Evolutionary conservation across 768 basidiomycete genomes (phyloP).

Genomic region (Hypholoma sublateritium): DNA sequence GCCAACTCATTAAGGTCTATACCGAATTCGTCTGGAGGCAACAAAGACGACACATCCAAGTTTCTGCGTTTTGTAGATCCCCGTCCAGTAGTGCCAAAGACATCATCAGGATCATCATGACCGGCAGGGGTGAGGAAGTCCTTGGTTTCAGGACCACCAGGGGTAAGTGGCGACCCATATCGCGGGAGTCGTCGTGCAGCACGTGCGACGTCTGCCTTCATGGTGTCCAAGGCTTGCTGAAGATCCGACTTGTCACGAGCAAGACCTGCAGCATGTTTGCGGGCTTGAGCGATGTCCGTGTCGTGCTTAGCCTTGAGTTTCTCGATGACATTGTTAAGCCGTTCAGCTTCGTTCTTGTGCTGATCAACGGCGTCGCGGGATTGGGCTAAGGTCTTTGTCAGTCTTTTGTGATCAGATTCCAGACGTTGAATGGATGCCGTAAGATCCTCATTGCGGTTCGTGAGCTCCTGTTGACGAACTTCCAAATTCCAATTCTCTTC

Average conservation of each 20-base stretch:
- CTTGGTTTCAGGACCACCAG: constrained; percentile 44
- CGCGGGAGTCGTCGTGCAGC: constrained; percentile 60
- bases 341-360: constrained; percentile 85
- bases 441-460: constrained; percentile 63
- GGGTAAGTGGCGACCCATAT: constrained; percentile 68
- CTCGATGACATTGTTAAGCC: constrained; percentile 58
- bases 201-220: constrained; percentile 72
- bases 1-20: constrained; percentile 56
- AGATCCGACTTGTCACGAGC: constrained; percentile 93
- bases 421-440: constrained; percentile 66
- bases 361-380: constrained; percentile 77
- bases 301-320: constrained; percentile 91
- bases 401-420: constrained; percentile 81
- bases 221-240: constrained; percentile 72
- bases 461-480: constrained; percentile 86
- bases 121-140: constrained; percentile 61
- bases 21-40: constrained; percentile 41
- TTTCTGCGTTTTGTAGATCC: constrained; percentile 63
- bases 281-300: constrained; percentile 89
- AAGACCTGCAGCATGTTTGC: constrained; percentile 83
- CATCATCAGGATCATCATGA: constrained; percentile 53
- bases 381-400: constrained; percentile 70
- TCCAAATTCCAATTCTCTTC: constrained; percentile 99
- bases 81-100: constrained; percentile 62
- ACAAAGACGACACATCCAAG: constrained; percentile 42